Conservation (phyloP, 2,329 filamentous ascomycete genomes). For the Nothopassalora personata region DNA sequence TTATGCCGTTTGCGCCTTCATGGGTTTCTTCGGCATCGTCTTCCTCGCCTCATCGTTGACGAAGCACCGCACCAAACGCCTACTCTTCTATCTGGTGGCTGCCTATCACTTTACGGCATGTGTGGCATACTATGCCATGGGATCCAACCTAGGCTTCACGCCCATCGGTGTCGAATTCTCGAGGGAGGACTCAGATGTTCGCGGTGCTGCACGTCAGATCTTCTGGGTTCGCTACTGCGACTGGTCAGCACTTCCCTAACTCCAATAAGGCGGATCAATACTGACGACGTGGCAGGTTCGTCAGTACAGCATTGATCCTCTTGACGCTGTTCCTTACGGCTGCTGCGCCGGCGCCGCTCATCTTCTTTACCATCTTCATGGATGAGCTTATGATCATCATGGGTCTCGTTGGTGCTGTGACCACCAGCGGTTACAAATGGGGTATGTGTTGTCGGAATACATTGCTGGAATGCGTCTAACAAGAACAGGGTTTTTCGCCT, state of each 20-base stretch:
- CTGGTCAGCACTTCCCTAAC: slow-evolving; percentile 40
- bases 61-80: slow-evolving; percentile 47
- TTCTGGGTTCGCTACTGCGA: slow-evolving; percentile 61
- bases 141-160: slow-evolving; percentile 55
- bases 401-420: slow-evolving; percentile 58
- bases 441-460: slow-evolving; percentile 46
- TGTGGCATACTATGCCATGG: slow-evolving; percentile 59
- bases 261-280: background rate
- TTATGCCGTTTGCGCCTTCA: slow-evolving; percentile 53
- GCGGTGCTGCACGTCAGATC: slow-evolving; percentile 51
- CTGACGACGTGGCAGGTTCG: slow-evolving; percentile 25
- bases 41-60: slow-evolving; percentile 47
- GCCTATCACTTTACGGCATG: slow-evolving; percentile 49
- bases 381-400: slow-evolving; percentile 59
- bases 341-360: slow-evolving; percentile 57
- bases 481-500: slow-evolving; percentile 27
- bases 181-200: slow-evolving; percentile 38
- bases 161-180: slow-evolving; percentile 56
- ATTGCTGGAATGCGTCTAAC: slow-evolving; percentile 23
- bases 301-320: slow-evolving; percentile 57
- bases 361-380: slow-evolving; percentile 54
- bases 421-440: slow-evolving; percentile 57
- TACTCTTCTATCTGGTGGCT: slow-evolving; percentile 57
- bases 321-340: slow-evolving; percentile 55
- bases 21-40: slow-evolving; percentile 47